Evolutionary conservation across 768 basidiomycete genomes (phyloP).

Genomic region (Auricularia cornea): DNA sequence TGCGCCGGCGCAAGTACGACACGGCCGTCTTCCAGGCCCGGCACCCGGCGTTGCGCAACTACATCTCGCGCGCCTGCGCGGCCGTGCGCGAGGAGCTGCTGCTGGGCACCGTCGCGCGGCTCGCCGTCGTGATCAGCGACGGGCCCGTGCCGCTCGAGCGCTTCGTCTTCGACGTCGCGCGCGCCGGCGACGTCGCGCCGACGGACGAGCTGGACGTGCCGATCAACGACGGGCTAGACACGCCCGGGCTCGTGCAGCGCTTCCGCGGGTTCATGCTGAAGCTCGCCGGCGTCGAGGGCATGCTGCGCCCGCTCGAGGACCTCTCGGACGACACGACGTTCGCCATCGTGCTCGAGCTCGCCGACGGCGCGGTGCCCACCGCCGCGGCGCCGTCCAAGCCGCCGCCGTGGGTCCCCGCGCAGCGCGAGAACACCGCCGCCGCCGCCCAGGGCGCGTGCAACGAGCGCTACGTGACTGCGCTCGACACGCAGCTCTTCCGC

Average conservation of each 20-base stretch:
- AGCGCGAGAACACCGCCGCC: background rate
- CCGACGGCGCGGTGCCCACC: background rate
- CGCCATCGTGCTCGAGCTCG: background rate
- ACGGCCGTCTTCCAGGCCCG: conserved; percentile 71
- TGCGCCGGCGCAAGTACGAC: conserved; percentile 81
- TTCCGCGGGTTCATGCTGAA: background rate
- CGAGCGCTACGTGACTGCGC: too few relatives aligned
- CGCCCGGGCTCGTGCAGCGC: background rate
- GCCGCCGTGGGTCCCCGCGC: background rate
- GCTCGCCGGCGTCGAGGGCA: background rate
- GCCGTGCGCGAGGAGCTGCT: background rate
- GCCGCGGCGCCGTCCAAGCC: background rate
- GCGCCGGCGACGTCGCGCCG: background rate
- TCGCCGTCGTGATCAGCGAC: background rate
- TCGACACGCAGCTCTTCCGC: too few relatives aligned
- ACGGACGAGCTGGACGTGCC: background rate
- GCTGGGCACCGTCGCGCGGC: background rate
- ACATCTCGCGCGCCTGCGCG: background rate
- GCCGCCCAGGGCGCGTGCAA: background rate
- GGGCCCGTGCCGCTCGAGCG: background rate
- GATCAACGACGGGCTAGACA: background rate
- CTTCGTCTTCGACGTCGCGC: background rate
- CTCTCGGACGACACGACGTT: background rate
- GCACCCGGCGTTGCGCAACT: background rate
- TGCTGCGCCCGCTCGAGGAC: background rate